A percentile compares a stretch with the other conserved stretches of the same genome.
Evolutionary conservation across 257 asterid genomes (phyloP).

Genomic region (Solanum bulbocastanum): DNA sequence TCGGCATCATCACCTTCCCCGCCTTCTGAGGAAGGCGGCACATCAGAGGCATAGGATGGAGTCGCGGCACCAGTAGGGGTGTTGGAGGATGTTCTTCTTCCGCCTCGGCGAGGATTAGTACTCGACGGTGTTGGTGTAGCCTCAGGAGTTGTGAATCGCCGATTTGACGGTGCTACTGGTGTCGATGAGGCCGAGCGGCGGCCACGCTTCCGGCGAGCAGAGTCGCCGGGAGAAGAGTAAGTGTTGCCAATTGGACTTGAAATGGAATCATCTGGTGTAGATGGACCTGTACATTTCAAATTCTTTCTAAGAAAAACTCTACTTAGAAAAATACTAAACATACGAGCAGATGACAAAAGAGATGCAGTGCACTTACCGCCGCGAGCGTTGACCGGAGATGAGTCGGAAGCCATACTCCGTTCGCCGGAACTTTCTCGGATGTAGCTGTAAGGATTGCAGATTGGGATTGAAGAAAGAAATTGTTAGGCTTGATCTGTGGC

Average conservation of each 20-base stretch:
- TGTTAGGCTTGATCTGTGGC: background rate
- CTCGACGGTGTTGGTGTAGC: conserved; percentile 66
- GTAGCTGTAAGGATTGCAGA: background rate
- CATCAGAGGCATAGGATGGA: conserved; percentile 59
- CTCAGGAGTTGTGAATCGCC: conserved; percentile 57
- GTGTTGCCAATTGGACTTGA: conserved; percentile 90
- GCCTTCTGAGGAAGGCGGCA: conserved; percentile 61
- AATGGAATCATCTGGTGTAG: conserved; percentile 56
- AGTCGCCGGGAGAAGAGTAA: conserved; percentile 54
- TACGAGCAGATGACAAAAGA: background rate
- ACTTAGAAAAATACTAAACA: conserved; percentile 3
- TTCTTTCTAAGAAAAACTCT: background rate
- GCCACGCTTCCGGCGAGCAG: conserved; percentile 49
- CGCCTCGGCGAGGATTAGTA: conserved; percentile 31
- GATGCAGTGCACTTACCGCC: conserved; percentile 30
- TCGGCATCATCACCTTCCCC: conserved; percentile 55
- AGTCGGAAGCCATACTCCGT: conserved; percentile 65
- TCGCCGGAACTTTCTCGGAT: background rate
- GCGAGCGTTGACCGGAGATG: conserved; percentile 40
- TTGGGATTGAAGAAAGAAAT: background rate
- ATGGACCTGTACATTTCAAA: conserved; percentile 35
- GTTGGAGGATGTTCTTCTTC: conserved; percentile 31
- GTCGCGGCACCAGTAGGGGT: conserved; percentile 45
- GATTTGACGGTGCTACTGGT: conserved; percentile 41
- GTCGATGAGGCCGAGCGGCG: conserved; percentile 45